A percentile compares a stretch with the other conserved stretches of the same genome.
Evolutionary conservation across 1,139 yeast species (phyloP).

Genomic region (Arxiozyma slooffiae): DNA sequence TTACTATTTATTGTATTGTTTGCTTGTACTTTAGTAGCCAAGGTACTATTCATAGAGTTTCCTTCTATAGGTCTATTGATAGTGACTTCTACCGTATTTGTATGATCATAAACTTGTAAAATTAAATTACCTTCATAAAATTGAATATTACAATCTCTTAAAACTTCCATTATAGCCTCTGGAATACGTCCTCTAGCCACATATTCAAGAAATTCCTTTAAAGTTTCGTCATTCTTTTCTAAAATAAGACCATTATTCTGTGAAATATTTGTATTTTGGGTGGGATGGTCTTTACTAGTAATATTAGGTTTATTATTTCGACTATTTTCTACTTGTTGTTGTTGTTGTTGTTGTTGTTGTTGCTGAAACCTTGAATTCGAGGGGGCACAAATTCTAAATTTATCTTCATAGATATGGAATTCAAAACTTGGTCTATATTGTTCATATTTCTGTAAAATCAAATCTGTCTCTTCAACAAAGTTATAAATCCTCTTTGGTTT

Average conservation of each 20-base stretch:
- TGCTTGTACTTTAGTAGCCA: constrained; percentile 1
- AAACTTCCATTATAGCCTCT: constrained; percentile 77
- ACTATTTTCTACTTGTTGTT: constrained; percentile 26
- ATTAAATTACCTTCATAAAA: constrained; percentile 86
- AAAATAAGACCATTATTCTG: constrained; percentile 58
- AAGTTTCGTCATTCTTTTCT: constrained; percentile 71
- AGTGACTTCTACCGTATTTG: constrained; percentile 32
- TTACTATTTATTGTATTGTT: not conserved
- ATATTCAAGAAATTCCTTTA: constrained; percentile 67
- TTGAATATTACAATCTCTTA: constrained; percentile 73
- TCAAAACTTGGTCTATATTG: constrained; percentile 74
- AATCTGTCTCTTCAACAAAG: constrained; percentile 63
- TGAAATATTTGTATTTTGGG: not conserved
- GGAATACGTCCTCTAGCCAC: constrained; percentile 79
- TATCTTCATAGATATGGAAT: constrained; percentile 83
- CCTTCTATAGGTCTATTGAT: constrained; percentile 4
- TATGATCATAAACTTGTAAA: constrained; percentile 72
- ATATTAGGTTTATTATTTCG: constrained; percentile 3
- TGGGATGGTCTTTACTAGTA: not conserved
- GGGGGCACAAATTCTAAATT: constrained; percentile 46
- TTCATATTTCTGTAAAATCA: constrained; percentile 67
- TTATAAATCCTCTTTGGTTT: constrained; percentile 42
- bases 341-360: constrained; percentile 34
- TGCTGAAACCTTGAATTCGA: constrained; percentile 33
- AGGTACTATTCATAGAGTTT: not conserved